Evolutionary conservation across 768 basidiomycete species (phyloP).

Genomic region (Floccularia luteovirens): DNA sequence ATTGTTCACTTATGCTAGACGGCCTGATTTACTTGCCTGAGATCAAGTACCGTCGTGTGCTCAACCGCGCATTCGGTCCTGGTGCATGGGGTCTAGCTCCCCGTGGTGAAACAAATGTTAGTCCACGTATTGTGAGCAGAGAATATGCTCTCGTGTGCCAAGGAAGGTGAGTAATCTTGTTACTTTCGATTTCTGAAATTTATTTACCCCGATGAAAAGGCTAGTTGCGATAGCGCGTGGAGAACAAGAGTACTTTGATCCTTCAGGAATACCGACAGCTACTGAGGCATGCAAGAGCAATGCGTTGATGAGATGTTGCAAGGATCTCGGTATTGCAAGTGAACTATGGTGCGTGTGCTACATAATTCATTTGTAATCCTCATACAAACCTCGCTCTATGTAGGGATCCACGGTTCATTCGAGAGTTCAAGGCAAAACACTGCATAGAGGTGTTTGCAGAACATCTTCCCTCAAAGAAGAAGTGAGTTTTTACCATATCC

Average conservation of each 20-base stretch:
- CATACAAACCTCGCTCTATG: not conserved
- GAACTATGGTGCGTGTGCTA: conserved; percentile 72
- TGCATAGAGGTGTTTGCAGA: conserved; percentile 85
- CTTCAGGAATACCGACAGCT: conserved; percentile 84
- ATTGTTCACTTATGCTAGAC: conserved; percentile 36
- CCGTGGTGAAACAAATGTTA: conserved; percentile 84
- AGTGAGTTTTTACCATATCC: conserved; percentile 45
- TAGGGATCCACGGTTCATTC: conserved; percentile 95
- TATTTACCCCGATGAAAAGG: conserved; percentile 26
- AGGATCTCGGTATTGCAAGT: conserved; percentile 92
- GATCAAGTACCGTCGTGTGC: conserved; percentile 88
- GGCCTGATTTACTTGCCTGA: conserved; percentile 94
- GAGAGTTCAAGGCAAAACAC: conserved; percentile 81
- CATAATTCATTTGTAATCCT: not conserved
- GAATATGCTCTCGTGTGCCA: conserved; percentile 94
- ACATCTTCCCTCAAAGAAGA: conserved; percentile 80
- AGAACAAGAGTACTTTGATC: conserved; percentile 96
- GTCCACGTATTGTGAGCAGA: conserved; percentile 79
- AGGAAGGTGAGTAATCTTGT: conserved; percentile 55
- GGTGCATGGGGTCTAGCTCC: conserved; percentile 97
- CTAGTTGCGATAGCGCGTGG: conserved; percentile 88
- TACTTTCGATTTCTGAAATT: not conserved
- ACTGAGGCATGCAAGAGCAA: conserved; percentile 96
- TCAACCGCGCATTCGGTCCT: conserved; percentile 93
- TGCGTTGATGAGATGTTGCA: conserved; percentile 95